Evolutionary conservation across 805 yeast genomes (phyloP).

Genomic region (Ogataea thermomethanolica): DNA sequence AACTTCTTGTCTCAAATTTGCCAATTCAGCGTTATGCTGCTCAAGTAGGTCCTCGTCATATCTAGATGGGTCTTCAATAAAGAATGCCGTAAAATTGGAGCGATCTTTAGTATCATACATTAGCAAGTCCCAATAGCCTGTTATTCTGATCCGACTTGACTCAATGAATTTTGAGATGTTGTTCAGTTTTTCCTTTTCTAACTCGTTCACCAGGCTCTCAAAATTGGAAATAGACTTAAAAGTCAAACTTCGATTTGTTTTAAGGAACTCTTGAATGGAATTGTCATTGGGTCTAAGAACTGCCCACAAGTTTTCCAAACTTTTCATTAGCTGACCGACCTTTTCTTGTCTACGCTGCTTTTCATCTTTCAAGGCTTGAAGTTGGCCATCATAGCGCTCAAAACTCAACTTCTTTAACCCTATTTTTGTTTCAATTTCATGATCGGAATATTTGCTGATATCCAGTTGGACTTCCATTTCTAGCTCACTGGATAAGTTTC

Average conservation of each 20-base stretch:
- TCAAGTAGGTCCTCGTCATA: slow-evolving; percentile 59
- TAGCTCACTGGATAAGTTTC: slow-evolving; percentile 9
- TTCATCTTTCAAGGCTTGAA: slow-evolving; percentile 26
- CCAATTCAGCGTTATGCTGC: slow-evolving; percentile 62
- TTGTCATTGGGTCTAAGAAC: slow-evolving; percentile 37
- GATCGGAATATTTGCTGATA: slow-evolving; percentile 12
- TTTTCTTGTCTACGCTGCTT: slow-evolving; percentile 37
- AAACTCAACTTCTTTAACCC: slow-evolving; percentile 23
- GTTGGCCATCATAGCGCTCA: slow-evolving; percentile 12
- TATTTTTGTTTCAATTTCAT: slow-evolving; percentile 19
- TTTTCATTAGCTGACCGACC: slow-evolving; percentile 32
- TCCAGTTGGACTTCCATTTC: slow-evolving; percentile 13
- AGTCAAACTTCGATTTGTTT: slow-evolving; percentile 45
- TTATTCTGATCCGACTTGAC: slow-evolving; percentile 58
- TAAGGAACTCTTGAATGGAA: slow-evolving; percentile 35
- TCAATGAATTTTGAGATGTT: slow-evolving; percentile 65
- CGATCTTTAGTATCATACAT: slow-evolving; percentile 55
- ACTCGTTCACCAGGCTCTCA: slow-evolving; percentile 51
- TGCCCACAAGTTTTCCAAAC: slow-evolving; percentile 42
- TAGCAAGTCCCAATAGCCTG: slow-evolving; percentile 58
- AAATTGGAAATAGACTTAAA: slow-evolving; percentile 46
- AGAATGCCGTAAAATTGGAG: slow-evolving; percentile 41
- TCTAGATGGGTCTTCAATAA: slow-evolving; percentile 34
- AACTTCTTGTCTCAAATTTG: slow-evolving; percentile 46
- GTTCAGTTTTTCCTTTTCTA: slow-evolving; percentile 57